Percentiles rank a stretch among this genome's conserved stretches.
phyloP scores from a whole-genome alignment of 2,329 filamentous ascomycete species.

The Plectosphaerella cucumerina region DNA sequence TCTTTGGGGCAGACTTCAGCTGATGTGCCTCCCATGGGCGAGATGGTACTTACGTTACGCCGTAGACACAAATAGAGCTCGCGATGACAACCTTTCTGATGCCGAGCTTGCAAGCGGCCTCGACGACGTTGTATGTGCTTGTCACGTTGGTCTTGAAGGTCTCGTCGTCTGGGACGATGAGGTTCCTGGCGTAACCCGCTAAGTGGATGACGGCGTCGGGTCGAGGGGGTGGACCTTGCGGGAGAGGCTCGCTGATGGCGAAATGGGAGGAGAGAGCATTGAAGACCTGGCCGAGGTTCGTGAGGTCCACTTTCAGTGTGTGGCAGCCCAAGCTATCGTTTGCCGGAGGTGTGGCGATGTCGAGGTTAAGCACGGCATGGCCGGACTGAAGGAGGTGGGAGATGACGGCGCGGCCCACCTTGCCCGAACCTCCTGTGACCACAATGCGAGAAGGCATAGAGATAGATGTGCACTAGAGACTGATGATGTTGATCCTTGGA shows the following conservation, averaged over 20 bases:
- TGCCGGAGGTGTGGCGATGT: conserved; percentile 18
- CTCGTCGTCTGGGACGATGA: conserved; percentile 58
- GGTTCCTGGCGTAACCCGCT: conserved; percentile 53
- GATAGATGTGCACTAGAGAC: no score
- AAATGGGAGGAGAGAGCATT: conserved; percentile 43
- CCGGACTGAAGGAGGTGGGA: conserved; percentile 23
- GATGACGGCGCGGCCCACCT: conserved; percentile 29
- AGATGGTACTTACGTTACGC: conserved; percentile 41
- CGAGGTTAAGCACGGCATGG: conserved; percentile 30
- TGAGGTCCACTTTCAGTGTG: conserved; percentile 29
- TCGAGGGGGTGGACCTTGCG: conserved; percentile 24
- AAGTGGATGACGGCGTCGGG: conserved; percentile 62
- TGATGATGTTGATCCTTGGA: no score
- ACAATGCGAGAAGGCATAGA: conserved; percentile 19
- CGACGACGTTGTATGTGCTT: conserved; percentile 58
- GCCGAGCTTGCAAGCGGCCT: conserved; percentile 57
- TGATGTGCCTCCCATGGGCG: no score
- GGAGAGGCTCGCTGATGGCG: conserved; percentile 26
- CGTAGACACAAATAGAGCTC: conserved; percentile 55
- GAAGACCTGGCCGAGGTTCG: conserved; percentile 31
- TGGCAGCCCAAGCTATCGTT: conserved; percentile 21
- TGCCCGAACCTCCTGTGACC: conserved; percentile 29
- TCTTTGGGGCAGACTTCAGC: no score
- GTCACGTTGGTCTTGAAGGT: conserved; percentile 52
- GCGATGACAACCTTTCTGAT: conserved; percentile 60